These are phyloP conservation scores for Coniochaeta prunicola DNA, from an alignment of 2,329 filamentous ascomycete genomes.

Conservation along the genomic window DNA sequence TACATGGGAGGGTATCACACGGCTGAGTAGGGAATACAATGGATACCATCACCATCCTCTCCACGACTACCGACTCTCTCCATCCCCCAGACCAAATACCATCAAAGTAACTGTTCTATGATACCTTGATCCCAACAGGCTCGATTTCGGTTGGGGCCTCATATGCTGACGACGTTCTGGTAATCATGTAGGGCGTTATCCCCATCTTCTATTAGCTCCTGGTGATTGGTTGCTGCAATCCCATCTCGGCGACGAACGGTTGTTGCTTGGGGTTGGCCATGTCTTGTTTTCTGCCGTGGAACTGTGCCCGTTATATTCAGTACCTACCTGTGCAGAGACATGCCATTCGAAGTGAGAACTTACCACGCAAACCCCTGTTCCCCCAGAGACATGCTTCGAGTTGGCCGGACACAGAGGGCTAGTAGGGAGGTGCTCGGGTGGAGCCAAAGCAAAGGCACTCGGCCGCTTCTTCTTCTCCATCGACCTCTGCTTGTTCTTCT, in stretches of 20 bases:
- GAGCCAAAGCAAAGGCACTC: constrained; percentile 35
- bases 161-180: no score
- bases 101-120: no score
- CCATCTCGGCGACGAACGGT: neutral
- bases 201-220: neutral
- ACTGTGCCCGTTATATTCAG: constrained; percentile 4
- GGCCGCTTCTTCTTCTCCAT: constrained; percentile 8
- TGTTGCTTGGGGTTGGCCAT: neutral
- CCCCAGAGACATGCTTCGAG: constrained; percentile 32
- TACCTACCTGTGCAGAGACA: neutral
- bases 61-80: no score
- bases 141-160: no score
- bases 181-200: no score
- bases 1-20: no score
- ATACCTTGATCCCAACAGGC: no score
- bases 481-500: neutral
- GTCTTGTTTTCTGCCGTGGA: constrained; percentile 10
- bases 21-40: neutral
- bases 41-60: neutral
- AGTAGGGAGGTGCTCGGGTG: constrained; percentile 42
- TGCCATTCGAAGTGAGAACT: constrained; percentile 8
- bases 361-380: constrained; percentile 39
- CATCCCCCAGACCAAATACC: neutral
- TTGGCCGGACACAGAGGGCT: constrained; percentile 47
- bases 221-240: neutral